phyloP scores from a whole-genome alignment of 106 monocot species.

The Acorus calamus region DNA sequence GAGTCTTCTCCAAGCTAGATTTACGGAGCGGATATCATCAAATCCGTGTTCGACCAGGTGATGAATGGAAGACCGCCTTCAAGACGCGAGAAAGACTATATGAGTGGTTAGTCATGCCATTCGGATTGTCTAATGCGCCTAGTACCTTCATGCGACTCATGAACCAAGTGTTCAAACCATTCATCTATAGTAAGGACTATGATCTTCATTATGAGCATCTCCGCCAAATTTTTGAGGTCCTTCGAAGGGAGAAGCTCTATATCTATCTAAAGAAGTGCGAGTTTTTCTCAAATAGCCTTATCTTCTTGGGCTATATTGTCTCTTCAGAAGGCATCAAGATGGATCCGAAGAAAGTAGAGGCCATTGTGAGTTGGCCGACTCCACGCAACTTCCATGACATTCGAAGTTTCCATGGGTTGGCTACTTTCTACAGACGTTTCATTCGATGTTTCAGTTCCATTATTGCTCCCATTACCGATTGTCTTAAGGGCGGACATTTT shows the following conservation, averaged over 20 bases:
- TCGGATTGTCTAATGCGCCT: not conserved
- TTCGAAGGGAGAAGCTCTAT: not conserved
- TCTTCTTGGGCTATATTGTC: not conserved
- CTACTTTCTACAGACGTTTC: not conserved
- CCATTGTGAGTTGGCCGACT: not conserved
- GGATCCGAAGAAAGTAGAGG: not conserved
- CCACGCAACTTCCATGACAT: not conserved
- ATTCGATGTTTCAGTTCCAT: not conserved
- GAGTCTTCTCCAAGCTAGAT: not conserved
- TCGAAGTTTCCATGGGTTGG: not conserved
- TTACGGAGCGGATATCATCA: not conserved
- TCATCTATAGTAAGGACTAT: not conserved
- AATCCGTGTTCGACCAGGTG: not conserved
- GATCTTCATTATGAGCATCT: not conserved
- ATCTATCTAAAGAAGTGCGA: not conserved
- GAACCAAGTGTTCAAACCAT: not conserved
- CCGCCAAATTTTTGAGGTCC: not conserved
- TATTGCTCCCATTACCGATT: not conserved
- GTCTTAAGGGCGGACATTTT: not conserved
- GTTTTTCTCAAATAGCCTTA: not conserved
- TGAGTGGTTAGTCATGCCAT: not conserved
- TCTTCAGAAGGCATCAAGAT: not conserved
- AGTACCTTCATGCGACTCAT: not conserved
- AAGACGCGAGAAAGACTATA: not conserved
- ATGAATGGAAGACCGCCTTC: not conserved